These are phyloP conservation scores for Microbotryomycetes sp. DNA, from an alignment of 1,284 basidiomycete genomes.

Conservation along the genomic window DNA sequence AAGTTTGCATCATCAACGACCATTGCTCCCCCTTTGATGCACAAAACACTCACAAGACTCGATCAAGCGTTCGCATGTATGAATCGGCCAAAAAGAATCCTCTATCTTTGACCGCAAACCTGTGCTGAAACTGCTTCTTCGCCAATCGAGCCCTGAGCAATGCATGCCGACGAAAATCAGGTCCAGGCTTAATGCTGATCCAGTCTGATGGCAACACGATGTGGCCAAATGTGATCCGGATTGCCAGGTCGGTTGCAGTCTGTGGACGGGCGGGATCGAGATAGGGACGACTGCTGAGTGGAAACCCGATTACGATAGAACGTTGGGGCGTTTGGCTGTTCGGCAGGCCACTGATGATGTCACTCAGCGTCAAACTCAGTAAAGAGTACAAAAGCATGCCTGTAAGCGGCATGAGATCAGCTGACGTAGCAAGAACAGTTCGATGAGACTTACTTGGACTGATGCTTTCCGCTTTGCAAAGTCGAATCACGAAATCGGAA, in stretches of 20 bases:
- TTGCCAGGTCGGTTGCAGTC: constrained; percentile 10
- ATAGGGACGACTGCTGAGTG: constrained; percentile 15
- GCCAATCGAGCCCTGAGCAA: constrained; percentile 11
- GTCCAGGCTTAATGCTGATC: not conserved
- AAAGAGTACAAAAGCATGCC: constrained; percentile 28
- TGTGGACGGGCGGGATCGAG: not conserved
- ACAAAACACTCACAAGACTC: constrained; percentile 11
- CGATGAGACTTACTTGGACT: constrained; percentile 16
- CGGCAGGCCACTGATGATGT: not conserved
- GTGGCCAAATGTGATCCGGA: constrained; percentile 22
- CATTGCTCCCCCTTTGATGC: not conserved
- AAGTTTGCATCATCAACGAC: not conserved
- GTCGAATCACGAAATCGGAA: not conserved
- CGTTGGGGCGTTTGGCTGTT: constrained; percentile 3
- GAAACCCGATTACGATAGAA: constrained; percentile 23
- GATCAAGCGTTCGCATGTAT: constrained; percentile 10
- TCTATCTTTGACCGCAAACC: not conserved
- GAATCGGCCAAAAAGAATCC: constrained; percentile 1
- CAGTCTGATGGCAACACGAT: constrained; percentile 8
- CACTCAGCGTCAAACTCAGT: not conserved
- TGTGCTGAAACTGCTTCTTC: constrained; percentile 8
- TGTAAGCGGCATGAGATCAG: not conserved
- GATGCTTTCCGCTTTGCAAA: constrained; percentile 5
- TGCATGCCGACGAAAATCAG: not conserved
- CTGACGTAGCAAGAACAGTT: not conserved